phyloP scores from a whole-genome alignment of 169 alveolate species.

The Eimeria sp. region DNA sequence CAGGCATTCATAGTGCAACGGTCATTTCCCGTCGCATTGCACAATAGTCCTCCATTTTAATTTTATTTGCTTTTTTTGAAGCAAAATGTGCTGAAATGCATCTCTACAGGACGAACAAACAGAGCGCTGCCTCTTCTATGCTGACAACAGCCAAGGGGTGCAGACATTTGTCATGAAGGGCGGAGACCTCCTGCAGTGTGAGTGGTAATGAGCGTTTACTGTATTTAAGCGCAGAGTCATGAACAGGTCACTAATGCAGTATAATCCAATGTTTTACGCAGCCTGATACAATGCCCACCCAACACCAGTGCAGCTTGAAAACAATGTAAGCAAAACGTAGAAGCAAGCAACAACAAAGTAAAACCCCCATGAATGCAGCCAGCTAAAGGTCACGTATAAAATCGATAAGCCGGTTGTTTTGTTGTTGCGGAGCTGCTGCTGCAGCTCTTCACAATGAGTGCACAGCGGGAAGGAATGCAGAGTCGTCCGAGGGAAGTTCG shows the following conservation, averaged over 20 bases:
- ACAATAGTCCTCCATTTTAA: not conserved
- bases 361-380: not conserved
- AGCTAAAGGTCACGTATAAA: not conserved
- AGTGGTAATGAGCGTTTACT: not conserved
- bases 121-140: constrained; percentile 72
- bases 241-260: not conserved
- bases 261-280: not conserved
- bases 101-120: constrained; percentile 53
- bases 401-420: not conserved
- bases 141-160: constrained; percentile 70
- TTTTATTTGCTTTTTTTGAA: not conserved
- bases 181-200: constrained; percentile 53
- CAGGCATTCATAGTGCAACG: not conserved
- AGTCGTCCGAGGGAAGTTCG: not conserved
- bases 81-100: not conserved
- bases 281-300: not conserved
- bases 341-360: not conserved
- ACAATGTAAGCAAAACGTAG: not conserved
- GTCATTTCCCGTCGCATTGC: not conserved
- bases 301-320: not conserved
- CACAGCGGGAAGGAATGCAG: constrained; percentile 38
- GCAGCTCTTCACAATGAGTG: constrained; percentile 60
- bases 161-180: constrained; percentile 68
- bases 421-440: not conserved
- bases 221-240: not conserved